These are phyloP conservation scores for Gaertneriomyces semiglobifer DNA, from an alignment of 192 early-diverging fungal genomes.

Conservation along the genomic window DNA sequence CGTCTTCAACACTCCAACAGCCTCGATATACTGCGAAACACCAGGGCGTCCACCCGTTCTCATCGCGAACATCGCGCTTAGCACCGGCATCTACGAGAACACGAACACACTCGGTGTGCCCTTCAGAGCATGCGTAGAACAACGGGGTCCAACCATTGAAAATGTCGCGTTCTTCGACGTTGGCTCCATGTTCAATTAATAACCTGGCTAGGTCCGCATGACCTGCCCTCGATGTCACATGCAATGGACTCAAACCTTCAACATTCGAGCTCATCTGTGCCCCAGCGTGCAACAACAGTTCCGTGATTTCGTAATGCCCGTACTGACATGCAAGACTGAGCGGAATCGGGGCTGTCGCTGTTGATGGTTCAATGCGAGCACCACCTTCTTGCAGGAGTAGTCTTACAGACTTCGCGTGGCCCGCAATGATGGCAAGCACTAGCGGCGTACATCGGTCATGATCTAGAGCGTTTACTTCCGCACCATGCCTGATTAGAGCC, in stretches of 20 bases:
- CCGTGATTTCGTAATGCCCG: conserved; percentile 83
- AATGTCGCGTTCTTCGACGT: conserved; percentile 79
- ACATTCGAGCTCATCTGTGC: conserved; percentile 70
- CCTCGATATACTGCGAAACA: conserved; percentile 74
- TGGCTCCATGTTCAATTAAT: conserved; percentile 67
- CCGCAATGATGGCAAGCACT: conserved; percentile 81
- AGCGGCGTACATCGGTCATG: conserved; percentile 88
- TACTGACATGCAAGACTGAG: conserved; percentile 89
- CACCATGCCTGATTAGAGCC: conserved; percentile 33
- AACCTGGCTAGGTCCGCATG: conserved; percentile 66
- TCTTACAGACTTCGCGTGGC: conserved; percentile 71
- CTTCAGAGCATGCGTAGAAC: conserved; percentile 94
- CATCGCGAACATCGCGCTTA: conserved; percentile 72
- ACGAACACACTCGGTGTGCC: conserved; percentile 75
- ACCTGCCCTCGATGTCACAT: conserved; percentile 84
- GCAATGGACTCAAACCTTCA: conserved; percentile 83
- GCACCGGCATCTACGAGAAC: conserved; percentile 77
- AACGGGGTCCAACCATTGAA: conserved; percentile 95
- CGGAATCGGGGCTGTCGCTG: conserved; percentile 61
- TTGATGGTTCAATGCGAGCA: conserved; percentile 60
- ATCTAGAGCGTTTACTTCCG: conserved; percentile 64
- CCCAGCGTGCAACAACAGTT: conserved; percentile 71
- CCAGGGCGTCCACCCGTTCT: conserved; percentile 74
- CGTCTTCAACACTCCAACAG: conserved; percentile 43
- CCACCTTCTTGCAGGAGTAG: conserved; percentile 64